These are phyloP conservation scores for Tinospora cordifolia DNA, from an alignment of 164 flowering plant genomes.

Conservation along the genomic window DNA sequence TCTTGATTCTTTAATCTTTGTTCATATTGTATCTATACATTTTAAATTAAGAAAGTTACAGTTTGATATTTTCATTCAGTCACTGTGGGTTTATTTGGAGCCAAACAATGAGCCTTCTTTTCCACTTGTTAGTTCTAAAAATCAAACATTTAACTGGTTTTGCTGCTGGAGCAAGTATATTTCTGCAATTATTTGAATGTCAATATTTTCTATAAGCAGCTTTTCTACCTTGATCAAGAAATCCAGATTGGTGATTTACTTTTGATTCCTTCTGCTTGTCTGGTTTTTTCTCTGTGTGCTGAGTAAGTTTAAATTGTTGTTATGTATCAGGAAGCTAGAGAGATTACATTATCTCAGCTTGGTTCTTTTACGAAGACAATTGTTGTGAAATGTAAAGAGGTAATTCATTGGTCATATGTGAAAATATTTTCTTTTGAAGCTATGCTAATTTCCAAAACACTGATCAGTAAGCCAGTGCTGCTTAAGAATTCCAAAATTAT, in stretches of 20 bases:
- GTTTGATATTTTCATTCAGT: no score
- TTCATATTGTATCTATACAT: no score
- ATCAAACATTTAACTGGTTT: neutral
- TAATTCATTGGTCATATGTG: constrained; percentile 18
- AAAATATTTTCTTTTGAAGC: neutral
- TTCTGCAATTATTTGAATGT: no score
- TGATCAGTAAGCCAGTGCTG: neutral
- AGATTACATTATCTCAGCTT: constrained; percentile 57
- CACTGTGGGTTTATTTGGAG: neutral
- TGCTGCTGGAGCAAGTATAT: neutral
- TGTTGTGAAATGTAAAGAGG: constrained; percentile 82
- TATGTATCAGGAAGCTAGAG: constrained; percentile 66
- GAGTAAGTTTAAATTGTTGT: constrained; percentile 8
- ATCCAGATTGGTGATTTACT: neutral
- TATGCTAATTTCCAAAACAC: neutral
- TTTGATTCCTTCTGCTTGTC: neutral
- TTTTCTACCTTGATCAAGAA: no score
- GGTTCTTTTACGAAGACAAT: constrained; percentile 49
- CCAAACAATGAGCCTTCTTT: neutral
- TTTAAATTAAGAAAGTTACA: neutral
- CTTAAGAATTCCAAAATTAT: neutral
- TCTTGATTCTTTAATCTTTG: neutral
- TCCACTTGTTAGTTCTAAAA: neutral
- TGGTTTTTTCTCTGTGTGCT: neutral
- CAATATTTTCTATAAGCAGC: no score